Evolutionary conservation across 768 basidiomycete genomes (phyloP).

Genomic region (Strobilomyces confusus): DNA sequence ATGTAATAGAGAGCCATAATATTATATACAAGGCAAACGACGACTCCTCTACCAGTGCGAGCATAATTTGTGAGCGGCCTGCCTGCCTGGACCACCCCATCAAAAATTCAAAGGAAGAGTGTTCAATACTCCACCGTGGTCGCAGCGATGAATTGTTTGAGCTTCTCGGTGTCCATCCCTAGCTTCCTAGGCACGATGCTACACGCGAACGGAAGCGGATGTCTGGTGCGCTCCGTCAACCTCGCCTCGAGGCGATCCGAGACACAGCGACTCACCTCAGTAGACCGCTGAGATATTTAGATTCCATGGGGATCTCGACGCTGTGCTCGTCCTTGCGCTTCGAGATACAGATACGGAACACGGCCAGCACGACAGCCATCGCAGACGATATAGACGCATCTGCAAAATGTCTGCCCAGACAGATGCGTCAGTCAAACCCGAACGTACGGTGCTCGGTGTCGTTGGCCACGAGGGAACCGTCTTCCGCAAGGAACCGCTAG

Average conservation of each 20-base stretch:
- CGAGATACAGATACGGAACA: constrained; percentile 4
- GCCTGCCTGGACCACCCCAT: too few species aligned
- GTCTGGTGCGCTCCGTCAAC: neutral
- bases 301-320: neutral
- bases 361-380: constrained; percentile 1
- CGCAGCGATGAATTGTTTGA: neutral
- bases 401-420: constrained; percentile 18
- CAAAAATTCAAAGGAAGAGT: too few species aligned
- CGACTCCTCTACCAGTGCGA: too few species aligned
- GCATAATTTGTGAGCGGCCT: too few species aligned
- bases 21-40: too few species aligned
- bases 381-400: constrained; percentile 7
- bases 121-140: neutral
- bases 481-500: neutral
- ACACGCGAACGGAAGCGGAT: neutral
- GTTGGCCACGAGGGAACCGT: neutral
- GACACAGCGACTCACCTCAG: neutral
- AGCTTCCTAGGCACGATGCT: neutral
- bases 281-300: neutral
- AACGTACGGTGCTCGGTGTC: neutral
- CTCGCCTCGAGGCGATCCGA: neutral
- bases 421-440: constrained; percentile 25
- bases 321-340: neutral
- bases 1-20: too few species aligned
- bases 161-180: neutral